Base-by-base conservation (phyloP, 2,329 filamentous ascomycete species). In the Pseudogymnoascus sp. region DNA sequence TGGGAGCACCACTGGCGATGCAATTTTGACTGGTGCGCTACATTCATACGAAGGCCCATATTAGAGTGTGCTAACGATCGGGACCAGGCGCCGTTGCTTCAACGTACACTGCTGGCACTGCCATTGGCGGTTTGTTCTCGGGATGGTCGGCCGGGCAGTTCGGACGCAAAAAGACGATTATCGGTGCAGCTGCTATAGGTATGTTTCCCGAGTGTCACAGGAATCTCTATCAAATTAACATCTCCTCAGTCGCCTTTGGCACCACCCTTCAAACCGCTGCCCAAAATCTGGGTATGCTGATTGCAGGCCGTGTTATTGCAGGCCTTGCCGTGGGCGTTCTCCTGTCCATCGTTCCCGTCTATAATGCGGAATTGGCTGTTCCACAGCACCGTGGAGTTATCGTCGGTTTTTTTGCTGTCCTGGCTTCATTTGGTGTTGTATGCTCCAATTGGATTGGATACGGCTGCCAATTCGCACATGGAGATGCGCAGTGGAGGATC, bases 391-490 rank as follows among this genome's bases (percentile, higher is more conserved):
- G 70, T 36, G 70, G 67, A 21, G 62, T 68, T 40, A 70, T 71
- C 17, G 67, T 69, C n/a, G 70, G 69, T 10, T 61, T 74, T 6
- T 71, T 74, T 57, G 74, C 71, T 0, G 64, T 74, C 37, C 69
- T 73, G 60, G 73, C 73, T 26, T 68, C 72, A 0, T 61, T 74
- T 5, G 76, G 76, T 4, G 76, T 73, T 62, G 69, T 73, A 47
- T 39, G 69, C 9, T 73, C 75, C 0, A 73, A 72, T 57, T 77
- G 75, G 74, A 71, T 77, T 47, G 75, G 75, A 2, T 76, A 74
- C 61, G 71, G 69, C 2, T 70, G 74, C 7, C 68, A 69, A 0
- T 75, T 71, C 60, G 70, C 69, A 0, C 17, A 62, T 7, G 70
- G 71, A 0, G 65, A 72, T 44, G 41, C 64, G 0, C 70, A 73